Base-by-base conservation (phyloP, 1,284 basidiomycete species). In the Tausonia pullulans region DNA sequence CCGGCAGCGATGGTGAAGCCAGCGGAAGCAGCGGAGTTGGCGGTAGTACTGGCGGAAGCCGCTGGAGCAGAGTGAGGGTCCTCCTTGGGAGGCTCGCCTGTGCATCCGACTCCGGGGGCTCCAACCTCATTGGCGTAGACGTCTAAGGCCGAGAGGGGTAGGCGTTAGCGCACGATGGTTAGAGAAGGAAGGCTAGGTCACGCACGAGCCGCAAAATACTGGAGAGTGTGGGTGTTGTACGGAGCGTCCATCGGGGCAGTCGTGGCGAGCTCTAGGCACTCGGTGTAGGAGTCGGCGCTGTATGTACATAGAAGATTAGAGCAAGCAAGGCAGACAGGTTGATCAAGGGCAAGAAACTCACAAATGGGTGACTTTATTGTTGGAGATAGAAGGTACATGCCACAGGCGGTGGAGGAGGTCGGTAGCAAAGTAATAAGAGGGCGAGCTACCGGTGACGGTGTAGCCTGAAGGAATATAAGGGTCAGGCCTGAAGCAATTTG, bases 381-480 rank as follows among this genome's bases (percentile, higher is more conserved):
- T 70, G 45, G 72, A 70, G 51, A 77, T 65, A 4, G 65, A 45
- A 3, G 77, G 77, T 7, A 79, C 72, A 69, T 78, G 78, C 70
- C 72, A 73, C 13, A 76, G 60, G 50, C 77, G 73, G 69, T 78
- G 77, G 70, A 78, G 70, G 39, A 78, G 67, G 64, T 78, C 77
- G 27, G 76, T 71, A 3, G 72, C 73, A 69, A 74, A 78, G 72
- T 75, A 76, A 27, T 65, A 67, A 54, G 67, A 70, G 7, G 73
- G 71, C 7, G 73, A 69, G 50, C 68, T 65, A 3, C 51, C 65
- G 13, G 72, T 72, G 11, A 79, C 72, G 45, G 69, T 67, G 69
- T 73, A 77, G 44, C 76, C 27, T 27, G 27, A 27, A 27, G 27
- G 27, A 27, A 27, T 76, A 61, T 68, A 63, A 27, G 27, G 27